Evolutionary conservation across 306 rosid genomes (phyloP).

Genomic region (Castanea sativa): DNA sequence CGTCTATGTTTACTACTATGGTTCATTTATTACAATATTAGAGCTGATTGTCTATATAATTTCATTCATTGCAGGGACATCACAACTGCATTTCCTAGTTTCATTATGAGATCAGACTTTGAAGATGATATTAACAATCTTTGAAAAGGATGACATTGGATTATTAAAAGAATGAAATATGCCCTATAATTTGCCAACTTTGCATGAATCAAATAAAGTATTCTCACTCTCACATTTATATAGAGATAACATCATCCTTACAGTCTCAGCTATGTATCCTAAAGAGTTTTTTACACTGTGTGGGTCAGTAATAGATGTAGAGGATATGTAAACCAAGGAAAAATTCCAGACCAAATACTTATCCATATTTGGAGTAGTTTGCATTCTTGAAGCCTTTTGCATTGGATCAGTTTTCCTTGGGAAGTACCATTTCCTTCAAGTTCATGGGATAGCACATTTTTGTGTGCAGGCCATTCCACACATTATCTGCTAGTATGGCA

Average conservation of each 20-base stretch:
- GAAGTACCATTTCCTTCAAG: constrained; percentile 56
- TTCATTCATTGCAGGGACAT: constrained; percentile 41
- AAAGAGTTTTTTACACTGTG: constrained; percentile 4
- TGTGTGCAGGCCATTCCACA: constrained; percentile 73
- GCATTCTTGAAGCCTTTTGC: constrained; percentile 1
- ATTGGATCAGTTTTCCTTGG: constrained; percentile 23
- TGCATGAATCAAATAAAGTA: not conserved
- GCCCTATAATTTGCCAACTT: constrained; percentile 3
- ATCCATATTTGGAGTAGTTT: not conserved
- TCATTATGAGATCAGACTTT: constrained; percentile 14
- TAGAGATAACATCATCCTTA: not conserved
- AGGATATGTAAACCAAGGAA: not conserved
- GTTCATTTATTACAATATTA: not conserved
- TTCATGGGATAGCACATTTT: constrained; percentile 77
- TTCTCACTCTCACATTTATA: not conserved
- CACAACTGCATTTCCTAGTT: constrained; percentile 38
- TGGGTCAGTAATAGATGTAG: constrained; percentile 9
- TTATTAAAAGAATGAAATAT: not conserved
- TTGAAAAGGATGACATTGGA: constrained; percentile 1
- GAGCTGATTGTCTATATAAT: not conserved
- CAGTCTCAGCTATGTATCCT: not conserved
- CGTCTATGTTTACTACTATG: not conserved
- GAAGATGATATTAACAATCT: constrained; percentile 27
- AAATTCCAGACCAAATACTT: not conserved
- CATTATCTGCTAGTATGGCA: constrained; percentile 73